A percentile compares a stretch with the other conserved stretches of the same genome.
phyloP scores from a whole-genome alignment of 108 stramenopile species.

The Chaetoceros tenuissimus region DNA sequence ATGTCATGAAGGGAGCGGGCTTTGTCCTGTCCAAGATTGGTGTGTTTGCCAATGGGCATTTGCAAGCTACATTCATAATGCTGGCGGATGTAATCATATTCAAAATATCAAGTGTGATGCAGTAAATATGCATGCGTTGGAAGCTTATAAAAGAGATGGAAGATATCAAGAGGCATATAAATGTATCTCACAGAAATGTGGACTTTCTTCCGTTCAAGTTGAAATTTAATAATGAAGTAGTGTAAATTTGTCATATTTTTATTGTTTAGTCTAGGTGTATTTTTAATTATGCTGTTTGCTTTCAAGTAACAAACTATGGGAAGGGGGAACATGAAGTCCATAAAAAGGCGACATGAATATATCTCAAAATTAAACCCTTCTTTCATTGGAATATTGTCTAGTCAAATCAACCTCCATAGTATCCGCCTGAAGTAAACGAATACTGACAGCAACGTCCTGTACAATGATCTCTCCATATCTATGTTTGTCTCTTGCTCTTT shows the following conservation, averaged over 20 bases:
- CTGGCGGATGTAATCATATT: conserved; percentile 58
- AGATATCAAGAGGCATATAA: conserved; percentile 13
- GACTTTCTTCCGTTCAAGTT: no score
- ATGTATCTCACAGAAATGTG: conserved; percentile 19
- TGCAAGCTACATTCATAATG: conserved; percentile 40
- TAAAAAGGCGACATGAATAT: no score
- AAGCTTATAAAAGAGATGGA: conserved; percentile 26
- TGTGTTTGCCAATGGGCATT: conserved; percentile 71
- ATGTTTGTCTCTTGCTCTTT: conserved; percentile 44
- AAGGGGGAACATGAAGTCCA: no score
- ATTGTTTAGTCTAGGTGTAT: no score
- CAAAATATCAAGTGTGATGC: conserved; percentile 47
- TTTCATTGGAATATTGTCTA: no score
- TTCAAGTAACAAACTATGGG: no score
- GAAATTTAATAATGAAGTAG: no score
- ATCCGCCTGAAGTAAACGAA: conserved; percentile 55
- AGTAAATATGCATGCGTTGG: conserved; percentile 38
- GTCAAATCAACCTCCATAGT: conserved; percentile 1
- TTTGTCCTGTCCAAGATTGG: conserved; percentile 36
- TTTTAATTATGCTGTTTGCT: no score
- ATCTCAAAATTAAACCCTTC: no score
- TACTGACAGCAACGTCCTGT: conserved; percentile 74
- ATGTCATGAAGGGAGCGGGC: conserved; percentile 21
- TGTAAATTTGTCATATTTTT: no score
- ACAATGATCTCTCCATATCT: conserved; percentile 66